Evolutionary conservation across 345 rosid species (phyloP).

Genomic region (Eucalyptus sp.): DNA sequence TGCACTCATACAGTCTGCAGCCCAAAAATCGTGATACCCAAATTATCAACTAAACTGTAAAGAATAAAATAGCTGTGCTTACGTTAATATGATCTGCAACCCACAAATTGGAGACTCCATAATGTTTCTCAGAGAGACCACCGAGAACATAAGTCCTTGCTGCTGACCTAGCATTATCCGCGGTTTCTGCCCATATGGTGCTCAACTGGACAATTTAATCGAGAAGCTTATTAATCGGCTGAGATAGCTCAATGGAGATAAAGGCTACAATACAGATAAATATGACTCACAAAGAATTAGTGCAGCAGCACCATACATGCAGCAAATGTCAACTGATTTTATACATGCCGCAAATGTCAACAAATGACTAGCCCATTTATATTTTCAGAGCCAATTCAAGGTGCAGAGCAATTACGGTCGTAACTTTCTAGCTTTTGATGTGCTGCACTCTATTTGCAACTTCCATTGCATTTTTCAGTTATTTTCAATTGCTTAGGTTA

Average conservation of each 20-base stretch:
- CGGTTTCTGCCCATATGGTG: slow-evolving; percentile 96
- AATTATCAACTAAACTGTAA: background rate
- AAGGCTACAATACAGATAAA: background rate
- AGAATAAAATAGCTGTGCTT: background rate
- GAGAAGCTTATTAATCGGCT: background rate
- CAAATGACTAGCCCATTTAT: background rate
- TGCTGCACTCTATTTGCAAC: background rate
- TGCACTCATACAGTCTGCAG: background rate
- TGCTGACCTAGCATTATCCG: slow-evolving; percentile 85
- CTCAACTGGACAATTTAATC: slow-evolving; percentile 40
- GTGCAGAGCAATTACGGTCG: background rate
- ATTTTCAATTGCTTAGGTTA: background rate
- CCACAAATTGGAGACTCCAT: slow-evolving; percentile 75
- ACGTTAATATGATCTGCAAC: slow-evolving; percentile 72
- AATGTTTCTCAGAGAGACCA: slow-evolving; percentile 80
- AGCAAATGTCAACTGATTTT: background rate
- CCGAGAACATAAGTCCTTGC: slow-evolving; percentile 80
- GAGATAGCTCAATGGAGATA: background rate
- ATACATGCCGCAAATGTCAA: background rate
- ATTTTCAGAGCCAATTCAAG: background rate
- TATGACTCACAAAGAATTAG: background rate
- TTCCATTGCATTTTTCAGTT: background rate
- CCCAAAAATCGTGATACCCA: background rate
- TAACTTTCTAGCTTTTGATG: background rate
- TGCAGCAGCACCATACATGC: background rate